A percentile compares a stretch with the other conserved stretches of the same genome.
phyloP scores from a whole-genome alignment of 495 filamentous ascomycete genomes.

The Lasiosphaeria hispida region DNA sequence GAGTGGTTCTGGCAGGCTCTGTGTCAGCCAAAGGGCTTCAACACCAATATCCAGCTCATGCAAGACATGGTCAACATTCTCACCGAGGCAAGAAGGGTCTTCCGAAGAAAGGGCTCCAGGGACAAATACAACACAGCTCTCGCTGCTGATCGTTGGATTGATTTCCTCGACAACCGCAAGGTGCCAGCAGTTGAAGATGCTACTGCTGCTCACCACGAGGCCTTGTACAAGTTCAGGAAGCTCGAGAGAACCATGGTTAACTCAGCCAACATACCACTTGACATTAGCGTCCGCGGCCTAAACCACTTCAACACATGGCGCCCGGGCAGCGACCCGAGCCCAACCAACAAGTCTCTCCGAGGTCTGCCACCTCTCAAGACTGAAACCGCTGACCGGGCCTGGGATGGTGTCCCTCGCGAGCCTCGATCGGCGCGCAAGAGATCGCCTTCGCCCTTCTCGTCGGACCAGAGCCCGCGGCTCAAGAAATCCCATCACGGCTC shows the following conservation, averaged over 20 bases:
- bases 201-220: not conserved
- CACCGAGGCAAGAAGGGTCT: slow-evolving; percentile 18
- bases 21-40: slow-evolving; percentile 8
- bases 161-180: slow-evolving; percentile 14
- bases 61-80: slow-evolving; percentile 13
- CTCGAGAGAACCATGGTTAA: slow-evolving; percentile 13
- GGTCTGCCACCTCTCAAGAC: not conserved
- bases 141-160: slow-evolving; percentile 28
- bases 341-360: not conserved
- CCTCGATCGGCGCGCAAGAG: slow-evolving; percentile 3
- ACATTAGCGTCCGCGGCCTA: not conserved
- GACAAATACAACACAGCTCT: slow-evolving; percentile 17
- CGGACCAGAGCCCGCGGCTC: not conserved
- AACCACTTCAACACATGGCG: not conserved
- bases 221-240: slow-evolving; percentile 13
- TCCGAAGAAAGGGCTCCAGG: not conserved
- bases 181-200: not conserved
- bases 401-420: not conserved
- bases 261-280: slow-evolving; percentile 12
- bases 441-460: not conserved
- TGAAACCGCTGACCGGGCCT: not conserved
- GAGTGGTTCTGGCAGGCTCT: slow-evolving; percentile 21
- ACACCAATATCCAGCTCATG: slow-evolving; percentile 7
- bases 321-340: not conserved
- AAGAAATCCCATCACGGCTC: not conserved